Conservation (phyloP, 1,284 basidiomycete species). For the Sporisorium iseilematis-ciliati region DNA sequence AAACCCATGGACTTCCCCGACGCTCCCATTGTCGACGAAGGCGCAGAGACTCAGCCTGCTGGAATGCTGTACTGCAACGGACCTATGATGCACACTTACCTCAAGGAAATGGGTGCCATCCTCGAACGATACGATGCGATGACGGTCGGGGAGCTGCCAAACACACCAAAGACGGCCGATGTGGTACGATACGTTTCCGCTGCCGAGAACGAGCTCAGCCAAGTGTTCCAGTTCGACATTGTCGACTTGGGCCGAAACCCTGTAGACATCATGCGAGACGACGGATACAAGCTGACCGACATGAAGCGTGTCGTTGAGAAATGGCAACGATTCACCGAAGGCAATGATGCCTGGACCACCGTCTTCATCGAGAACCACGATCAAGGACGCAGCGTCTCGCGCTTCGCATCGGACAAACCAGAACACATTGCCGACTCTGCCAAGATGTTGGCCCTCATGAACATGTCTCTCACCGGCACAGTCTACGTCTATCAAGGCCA, state of each 20-base stretch:
- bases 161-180: slow-evolving; percentile 70
- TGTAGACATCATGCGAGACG: slow-evolving; percentile 71
- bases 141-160: slow-evolving; percentile 77
- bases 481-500: slow-evolving; percentile 79
- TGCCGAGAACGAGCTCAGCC: slow-evolving; percentile 76
- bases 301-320: slow-evolving; percentile 75
- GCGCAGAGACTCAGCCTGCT: slow-evolving; percentile 75
- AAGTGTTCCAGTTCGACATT: slow-evolving; percentile 76
- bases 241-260: slow-evolving; percentile 73
- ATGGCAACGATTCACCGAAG: slow-evolving; percentile 73
- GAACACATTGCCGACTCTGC: slow-evolving; percentile 75
- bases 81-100: slow-evolving; percentile 75
- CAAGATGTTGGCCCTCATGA: slow-evolving; percentile 77
- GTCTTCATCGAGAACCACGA: slow-evolving; percentile 77
- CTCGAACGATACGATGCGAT: slow-evolving; percentile 72
- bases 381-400: slow-evolving; percentile 74
- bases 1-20: slow-evolving; percentile 68
- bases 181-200: slow-evolving; percentile 77
- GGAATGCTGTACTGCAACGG: slow-evolving; percentile 69
- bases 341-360: slow-evolving; percentile 56
- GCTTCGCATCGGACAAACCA: slow-evolving; percentile 77
- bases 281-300: slow-evolving; percentile 75
- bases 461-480: slow-evolving; percentile 77
- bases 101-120: slow-evolving; percentile 76
- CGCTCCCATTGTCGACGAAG: slow-evolving; percentile 72